Percentiles rank a stretch among this genome's conserved stretches.
Evolutionary conservation across 257 asterid species (phyloP).

Genomic region (Rhazya stricta): DNA sequence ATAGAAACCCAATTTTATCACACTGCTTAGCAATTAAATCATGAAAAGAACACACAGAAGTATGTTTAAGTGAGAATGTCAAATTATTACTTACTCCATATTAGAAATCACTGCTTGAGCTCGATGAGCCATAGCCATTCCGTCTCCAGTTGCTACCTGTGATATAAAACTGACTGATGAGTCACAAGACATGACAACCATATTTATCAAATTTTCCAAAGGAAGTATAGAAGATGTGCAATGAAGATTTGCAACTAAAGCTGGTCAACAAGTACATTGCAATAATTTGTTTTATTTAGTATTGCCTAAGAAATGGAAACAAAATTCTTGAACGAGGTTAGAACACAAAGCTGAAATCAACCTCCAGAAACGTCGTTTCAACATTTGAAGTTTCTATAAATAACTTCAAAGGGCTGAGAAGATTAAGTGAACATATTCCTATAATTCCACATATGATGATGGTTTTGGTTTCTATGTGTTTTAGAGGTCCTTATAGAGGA

Average conservation of each 20-base stretch:
- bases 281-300: neutral
- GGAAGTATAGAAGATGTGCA: neutral
- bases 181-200: neutral
- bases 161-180: slow-evolving; percentile 6
- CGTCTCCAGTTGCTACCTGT: slow-evolving; percentile 99
- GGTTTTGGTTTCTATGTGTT: neutral
- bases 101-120: slow-evolving; percentile 95
- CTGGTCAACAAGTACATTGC: neutral
- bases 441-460: neutral
- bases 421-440: neutral
- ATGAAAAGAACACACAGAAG: neutral
- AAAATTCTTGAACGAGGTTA: neutral
- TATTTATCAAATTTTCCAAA: neutral
- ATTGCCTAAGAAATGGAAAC: neutral
- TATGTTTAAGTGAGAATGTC: slow-evolving; percentile 9
- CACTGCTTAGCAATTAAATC: neutral
- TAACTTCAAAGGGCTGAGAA: neutral
- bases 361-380: neutral
- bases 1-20: neutral
- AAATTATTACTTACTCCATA: slow-evolving; percentile 78
- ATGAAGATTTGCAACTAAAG: neutral
- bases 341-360: neutral
- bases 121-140: slow-evolving; percentile 97
- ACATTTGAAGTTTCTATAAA: neutral
- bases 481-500: neutral